Evolutionary conservation across 2,329 filamentous ascomycete species (phyloP).

Genomic region (Neofusicoccum parvum): DNA sequence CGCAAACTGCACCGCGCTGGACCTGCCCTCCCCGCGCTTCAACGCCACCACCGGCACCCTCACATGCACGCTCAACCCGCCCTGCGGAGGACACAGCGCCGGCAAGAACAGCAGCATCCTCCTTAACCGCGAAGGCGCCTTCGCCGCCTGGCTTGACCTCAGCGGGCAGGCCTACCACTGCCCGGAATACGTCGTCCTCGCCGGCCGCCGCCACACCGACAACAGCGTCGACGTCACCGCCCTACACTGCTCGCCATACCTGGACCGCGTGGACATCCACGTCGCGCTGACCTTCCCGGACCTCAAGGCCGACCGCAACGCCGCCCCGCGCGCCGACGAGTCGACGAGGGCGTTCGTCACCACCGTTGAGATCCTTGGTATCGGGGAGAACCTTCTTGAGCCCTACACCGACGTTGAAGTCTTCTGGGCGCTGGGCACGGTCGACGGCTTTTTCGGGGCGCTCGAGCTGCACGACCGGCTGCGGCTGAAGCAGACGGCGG

Average conservation of each 20-base stretch:
- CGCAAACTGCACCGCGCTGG: not conserved
- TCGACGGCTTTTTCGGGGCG: not conserved
- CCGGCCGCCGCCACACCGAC: not conserved
- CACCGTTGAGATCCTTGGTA: not conserved
- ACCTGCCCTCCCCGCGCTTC: not conserved
- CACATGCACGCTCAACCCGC: too few relatives aligned
- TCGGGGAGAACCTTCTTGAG: not conserved
- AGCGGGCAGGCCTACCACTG: not conserved
- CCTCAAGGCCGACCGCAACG: not conserved
- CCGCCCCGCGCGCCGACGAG: not conserved
- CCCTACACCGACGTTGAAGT: not conserved
- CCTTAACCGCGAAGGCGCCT: too few relatives aligned
- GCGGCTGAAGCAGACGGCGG: not conserved
- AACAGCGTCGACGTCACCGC: not conserved
- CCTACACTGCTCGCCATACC: not conserved
- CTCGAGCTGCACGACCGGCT: too few relatives aligned
- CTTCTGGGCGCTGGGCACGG: too few relatives aligned
- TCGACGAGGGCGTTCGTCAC: not conserved
- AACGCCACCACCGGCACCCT: not conserved
- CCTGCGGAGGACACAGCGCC: not conserved
- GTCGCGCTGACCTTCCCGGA: not conserved
- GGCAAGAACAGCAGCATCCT: too few relatives aligned
- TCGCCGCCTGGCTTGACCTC: not conserved
- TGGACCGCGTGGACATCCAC: not conserved
- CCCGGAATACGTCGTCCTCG: not conserved